A percentile compares a stretch with the other conserved stretches of the same genome.
phyloP scores from a whole-genome alignment of 257 asterid species.

The Solanum pinnatisectum region DNA sequence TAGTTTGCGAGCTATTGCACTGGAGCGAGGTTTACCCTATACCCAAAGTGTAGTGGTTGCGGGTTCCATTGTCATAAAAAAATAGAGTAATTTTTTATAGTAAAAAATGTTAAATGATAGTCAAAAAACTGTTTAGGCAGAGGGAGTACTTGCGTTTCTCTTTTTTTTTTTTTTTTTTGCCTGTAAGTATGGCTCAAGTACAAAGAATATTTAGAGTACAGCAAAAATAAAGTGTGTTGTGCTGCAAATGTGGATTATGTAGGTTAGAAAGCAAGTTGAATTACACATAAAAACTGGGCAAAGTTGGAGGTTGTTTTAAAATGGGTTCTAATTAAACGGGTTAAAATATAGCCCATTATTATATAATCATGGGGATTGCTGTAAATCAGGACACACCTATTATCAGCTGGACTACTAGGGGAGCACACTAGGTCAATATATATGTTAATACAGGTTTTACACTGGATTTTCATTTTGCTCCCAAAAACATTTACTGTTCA shows the following conservation, averaged over 20 bases:
- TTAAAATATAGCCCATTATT: neutral
- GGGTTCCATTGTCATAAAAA: neutral
- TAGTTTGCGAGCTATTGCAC: neutral
- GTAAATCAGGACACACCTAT: neutral
- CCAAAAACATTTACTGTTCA: neutral
- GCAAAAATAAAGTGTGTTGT: conserved; percentile 18
- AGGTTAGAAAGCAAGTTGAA: neutral
- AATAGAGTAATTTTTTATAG: neutral
- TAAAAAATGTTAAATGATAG: neutral
- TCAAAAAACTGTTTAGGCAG: neutral
- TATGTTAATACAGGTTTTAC: neutral
- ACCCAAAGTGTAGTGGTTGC: neutral
- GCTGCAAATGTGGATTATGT: conserved; percentile 25
- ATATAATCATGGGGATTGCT: neutral
- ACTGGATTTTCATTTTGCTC: neutral
- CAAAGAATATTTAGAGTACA: conserved; percentile 20
- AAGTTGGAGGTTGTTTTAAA: neutral
- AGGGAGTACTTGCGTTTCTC: neutral
- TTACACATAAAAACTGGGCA: neutral
- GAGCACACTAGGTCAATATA: neutral
- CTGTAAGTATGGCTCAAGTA: conserved; percentile 14
- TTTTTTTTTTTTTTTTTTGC: neutral
- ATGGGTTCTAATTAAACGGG: neutral
- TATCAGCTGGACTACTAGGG: neutral
- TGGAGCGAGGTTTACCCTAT: neutral